phyloP scores from a whole-genome alignment of 371 early-diverging fungal species.

The Apophysomyces variabilis region DNA sequence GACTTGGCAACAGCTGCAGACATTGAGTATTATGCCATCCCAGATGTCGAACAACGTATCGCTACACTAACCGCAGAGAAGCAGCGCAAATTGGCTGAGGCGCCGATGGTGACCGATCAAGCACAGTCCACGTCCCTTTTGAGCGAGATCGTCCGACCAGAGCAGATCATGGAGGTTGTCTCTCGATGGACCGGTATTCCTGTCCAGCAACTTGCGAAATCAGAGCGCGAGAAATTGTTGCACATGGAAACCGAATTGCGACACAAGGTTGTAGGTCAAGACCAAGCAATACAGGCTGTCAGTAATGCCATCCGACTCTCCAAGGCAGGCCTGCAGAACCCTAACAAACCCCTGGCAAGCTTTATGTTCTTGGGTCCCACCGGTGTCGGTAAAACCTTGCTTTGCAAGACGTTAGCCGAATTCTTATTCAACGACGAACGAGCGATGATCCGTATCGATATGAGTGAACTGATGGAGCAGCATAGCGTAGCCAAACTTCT shows the following conservation, averaged over 20 bases:
- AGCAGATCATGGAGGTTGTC: conserved; percentile 88
- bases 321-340: conserved; percentile 83
- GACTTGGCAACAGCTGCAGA: conserved; percentile 80
- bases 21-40: conserved; percentile 90
- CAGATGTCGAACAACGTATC: conserved; percentile 76
- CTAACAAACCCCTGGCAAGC: conserved; percentile 85
- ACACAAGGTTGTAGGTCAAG: conserved; percentile 87
- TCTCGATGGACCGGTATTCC: conserved; percentile 93
- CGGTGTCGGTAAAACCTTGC: conserved; percentile 84
- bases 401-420: conserved; percentile 88
- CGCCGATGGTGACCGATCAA: conserved; percentile 37
- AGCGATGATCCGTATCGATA: conserved; percentile 88
- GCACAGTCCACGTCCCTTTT: conserved; percentile 46
- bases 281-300: conserved; percentile 79
- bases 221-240: conserved; percentile 83
- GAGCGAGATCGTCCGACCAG: conserved; percentile 85
- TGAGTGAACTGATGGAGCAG: conserved; percentile 91
- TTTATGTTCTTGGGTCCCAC: conserved; percentile 95
- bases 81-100: conserved; percentile 63
- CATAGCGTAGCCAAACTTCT: conserved; percentile 85
- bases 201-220: conserved; percentile 74
- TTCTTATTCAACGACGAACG: conserved; percentile 89
- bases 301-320: conserved; percentile 74
- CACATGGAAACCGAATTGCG: conserved; percentile 77
- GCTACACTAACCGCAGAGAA: conserved; percentile 56